Percentiles rank a stretch among this genome's conserved stretches.
These are phyloP conservation scores for Lipomyces anomalus DNA, from an alignment of 805 yeast genomes.

Conservation along the genomic window DNA sequence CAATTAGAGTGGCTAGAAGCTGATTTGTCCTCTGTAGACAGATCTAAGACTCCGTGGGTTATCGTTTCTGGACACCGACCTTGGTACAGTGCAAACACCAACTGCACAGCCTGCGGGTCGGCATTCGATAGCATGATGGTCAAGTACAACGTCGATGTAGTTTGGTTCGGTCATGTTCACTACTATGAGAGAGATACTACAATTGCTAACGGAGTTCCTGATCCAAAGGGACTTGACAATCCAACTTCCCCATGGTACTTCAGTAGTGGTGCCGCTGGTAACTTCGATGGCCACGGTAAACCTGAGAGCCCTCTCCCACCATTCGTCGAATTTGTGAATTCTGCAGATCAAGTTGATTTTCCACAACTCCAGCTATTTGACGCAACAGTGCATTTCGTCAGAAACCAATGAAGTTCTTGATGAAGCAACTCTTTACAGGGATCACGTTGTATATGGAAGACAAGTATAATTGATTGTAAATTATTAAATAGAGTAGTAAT, in stretches of 20 bases:
- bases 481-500: no score
- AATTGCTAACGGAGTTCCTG: slow-evolving; percentile 23
- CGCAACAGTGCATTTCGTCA: slow-evolving; percentile 3
- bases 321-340: slow-evolving; percentile 1
- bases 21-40: no score
- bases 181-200: slow-evolving; percentile 27
- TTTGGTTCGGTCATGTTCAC: slow-evolving; percentile 28
- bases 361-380: slow-evolving; percentile 2
- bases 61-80: slow-evolving; percentile 31
- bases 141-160: slow-evolving; percentile 27
- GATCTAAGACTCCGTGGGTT: no score
- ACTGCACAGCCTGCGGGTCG: slow-evolving; percentile 21
- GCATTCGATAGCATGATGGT: slow-evolving; percentile 27
- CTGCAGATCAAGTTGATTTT: neutral
- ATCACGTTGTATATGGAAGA: no score
- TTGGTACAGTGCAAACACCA: slow-evolving; percentile 26
- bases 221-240: slow-evolving; percentile 26
- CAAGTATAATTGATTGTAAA: no score
- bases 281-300: slow-evolving; percentile 25
- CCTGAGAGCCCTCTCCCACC: neutral
- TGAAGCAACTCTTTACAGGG: slow-evolving; percentile 4
- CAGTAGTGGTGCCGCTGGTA: slow-evolving; percentile 29
- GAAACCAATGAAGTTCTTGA: slow-evolving; percentile 3
- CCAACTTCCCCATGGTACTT: slow-evolving; percentile 29
- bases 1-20: no score